phyloP scores from a whole-genome alignment of 2,329 filamentous ascomycete genomes.

The Cercospora sesami region DNA sequence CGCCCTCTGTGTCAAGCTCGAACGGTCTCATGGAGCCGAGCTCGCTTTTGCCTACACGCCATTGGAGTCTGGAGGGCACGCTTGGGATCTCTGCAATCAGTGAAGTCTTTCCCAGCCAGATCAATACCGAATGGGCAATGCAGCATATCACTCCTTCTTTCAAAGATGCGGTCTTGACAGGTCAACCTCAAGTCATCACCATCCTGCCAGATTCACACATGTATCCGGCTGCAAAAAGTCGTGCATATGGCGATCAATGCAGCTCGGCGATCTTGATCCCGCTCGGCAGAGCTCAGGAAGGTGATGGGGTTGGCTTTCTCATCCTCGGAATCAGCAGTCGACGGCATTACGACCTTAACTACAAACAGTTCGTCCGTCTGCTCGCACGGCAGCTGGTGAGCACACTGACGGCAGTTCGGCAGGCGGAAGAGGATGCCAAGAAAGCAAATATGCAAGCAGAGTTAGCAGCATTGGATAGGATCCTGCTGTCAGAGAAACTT shows the following conservation, averaged over 20 bases:
- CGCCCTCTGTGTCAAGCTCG: conserved; percentile 7
- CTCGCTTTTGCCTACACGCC: conserved; percentile 5
- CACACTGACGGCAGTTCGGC: conserved; percentile 35
- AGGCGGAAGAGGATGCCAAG: conserved; percentile 26
- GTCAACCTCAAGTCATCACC: conserved; percentile 25
- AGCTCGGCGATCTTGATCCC: conserved; percentile 39
- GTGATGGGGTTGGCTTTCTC: conserved; percentile 26
- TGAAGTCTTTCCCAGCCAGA: conserved; percentile 8
- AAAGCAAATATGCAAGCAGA: conserved; percentile 19
- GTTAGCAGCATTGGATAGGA: conserved; percentile 21
- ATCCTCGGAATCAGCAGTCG: conserved; percentile 42
- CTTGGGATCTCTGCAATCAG: not conserved
- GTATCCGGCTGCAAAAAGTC: conserved; percentile 11
- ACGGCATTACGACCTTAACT: conserved; percentile 37
- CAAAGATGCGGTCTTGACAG: conserved; percentile 12
- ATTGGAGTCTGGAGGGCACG: conserved; percentile 17
- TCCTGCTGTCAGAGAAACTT: conserved; percentile 28
- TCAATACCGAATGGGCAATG: conserved; percentile 18
- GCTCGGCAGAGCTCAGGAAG: conserved; percentile 29
- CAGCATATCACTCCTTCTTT: conserved; percentile 14
- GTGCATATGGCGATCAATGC: conserved; percentile 37
- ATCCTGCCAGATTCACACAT: conserved; percentile 5
- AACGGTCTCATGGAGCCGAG: not conserved
- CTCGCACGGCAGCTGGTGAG: conserved; percentile 32
- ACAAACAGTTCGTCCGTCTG: conserved; percentile 39